Evolutionary conservation across 768 basidiomycete species (phyloP).

Genomic region (Rhodotorula taiwanensis): DNA sequence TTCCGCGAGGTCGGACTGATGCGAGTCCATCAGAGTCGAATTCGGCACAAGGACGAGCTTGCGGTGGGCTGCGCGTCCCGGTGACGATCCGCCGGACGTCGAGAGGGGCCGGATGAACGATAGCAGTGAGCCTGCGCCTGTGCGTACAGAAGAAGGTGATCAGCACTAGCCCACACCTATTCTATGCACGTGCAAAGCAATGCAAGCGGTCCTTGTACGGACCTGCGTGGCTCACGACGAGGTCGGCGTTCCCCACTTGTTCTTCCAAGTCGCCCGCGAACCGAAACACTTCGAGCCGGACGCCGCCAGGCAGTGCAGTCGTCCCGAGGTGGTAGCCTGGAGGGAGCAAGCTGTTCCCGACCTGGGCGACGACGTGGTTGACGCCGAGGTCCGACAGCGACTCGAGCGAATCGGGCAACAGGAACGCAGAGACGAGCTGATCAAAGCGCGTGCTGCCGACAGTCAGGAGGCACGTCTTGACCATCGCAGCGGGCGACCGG

Average conservation of each 20-base stretch:
- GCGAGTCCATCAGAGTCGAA: constrained; percentile 77
- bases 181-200: too few relatives aligned
- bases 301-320: constrained; percentile 37
- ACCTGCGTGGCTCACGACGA: constrained; percentile 94
- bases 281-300: constrained; percentile 61
- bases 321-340: not conserved
- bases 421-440: constrained; percentile 29
- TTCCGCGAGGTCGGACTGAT: constrained; percentile 80
- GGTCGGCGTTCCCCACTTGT: constrained; percentile 60
- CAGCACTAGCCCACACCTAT: too few relatives aligned
- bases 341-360: constrained; percentile 25
- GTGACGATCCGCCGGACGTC: not conserved
- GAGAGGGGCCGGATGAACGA: constrained; percentile 26
- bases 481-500: not conserved
- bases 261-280: constrained; percentile 67
- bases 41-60: constrained; percentile 85
- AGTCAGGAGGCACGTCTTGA: constrained; percentile 16
- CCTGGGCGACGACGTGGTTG: constrained; percentile 23
- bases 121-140: constrained; percentile 91
- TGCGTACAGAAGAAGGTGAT: not conserved
- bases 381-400: constrained; percentile 18
- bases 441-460: constrained; percentile 38
- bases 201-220: too few relatives aligned
- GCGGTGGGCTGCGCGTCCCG: constrained; percentile 54
- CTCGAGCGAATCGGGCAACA: constrained; percentile 15